These are phyloP conservation scores for Colletotrichum agaves DNA, from an alignment of 2,329 filamentous ascomycete species.

Conservation along the genomic window DNA sequence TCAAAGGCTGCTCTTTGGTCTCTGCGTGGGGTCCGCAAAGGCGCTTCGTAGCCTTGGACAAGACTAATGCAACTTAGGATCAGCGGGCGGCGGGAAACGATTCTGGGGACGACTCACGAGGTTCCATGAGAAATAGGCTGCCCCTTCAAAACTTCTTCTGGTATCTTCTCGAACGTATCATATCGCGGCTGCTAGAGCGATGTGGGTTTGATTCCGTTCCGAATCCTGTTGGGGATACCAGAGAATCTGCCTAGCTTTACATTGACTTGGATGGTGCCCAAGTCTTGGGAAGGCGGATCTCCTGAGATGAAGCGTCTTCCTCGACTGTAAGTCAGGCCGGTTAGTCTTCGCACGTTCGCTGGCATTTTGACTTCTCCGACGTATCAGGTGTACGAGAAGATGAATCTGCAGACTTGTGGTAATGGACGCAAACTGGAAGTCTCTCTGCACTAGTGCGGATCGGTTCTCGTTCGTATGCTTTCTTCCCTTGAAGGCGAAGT, in stretches of 20 bases:
- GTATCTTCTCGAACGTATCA: constrained; percentile 41
- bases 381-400: too few relatives aligned
- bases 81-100: background rate
- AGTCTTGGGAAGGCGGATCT: constrained; percentile 29
- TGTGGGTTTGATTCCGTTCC: background rate
- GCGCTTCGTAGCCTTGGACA: background rate
- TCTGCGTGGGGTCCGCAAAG: background rate
- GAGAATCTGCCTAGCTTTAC: constrained; percentile 13
- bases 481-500: constrained; percentile 15
- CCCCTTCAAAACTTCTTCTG: constrained; percentile 50
- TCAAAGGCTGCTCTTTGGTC: background rate
- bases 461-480: constrained; percentile 16
- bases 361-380: too few relatives aligned
- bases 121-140: constrained; percentile 48
- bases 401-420: constrained; percentile 33
- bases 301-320: constrained; percentile 37
- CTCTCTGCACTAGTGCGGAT: constrained; percentile 32
- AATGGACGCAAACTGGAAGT: constrained; percentile 43
- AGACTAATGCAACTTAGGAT: constrained; percentile 1
- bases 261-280: constrained; percentile 45
- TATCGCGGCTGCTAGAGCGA: constrained; percentile 14
- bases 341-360: background rate
- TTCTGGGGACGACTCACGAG: constrained; percentile 38
- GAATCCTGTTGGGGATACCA: background rate
- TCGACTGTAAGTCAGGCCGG: constrained; percentile 35